Percentiles rank a stretch among this genome's conserved stretches.
Conservation (phyloP, 352 stramenopile genomes). For the Globisporangium radiosum region DNA sequence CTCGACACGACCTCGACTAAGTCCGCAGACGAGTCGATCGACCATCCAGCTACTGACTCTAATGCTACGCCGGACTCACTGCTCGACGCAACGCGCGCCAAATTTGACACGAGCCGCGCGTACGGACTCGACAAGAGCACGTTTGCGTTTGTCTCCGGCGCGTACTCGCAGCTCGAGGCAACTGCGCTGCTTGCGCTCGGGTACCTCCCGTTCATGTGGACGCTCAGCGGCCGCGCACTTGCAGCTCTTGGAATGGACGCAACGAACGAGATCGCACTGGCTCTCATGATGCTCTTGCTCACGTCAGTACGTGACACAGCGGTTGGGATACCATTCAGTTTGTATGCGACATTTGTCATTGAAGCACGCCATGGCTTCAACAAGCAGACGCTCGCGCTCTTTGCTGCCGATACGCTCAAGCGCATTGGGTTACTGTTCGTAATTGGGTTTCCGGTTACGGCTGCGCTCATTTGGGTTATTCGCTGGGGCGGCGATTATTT, state of each 20-base stretch:
- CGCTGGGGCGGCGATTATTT: constrained; percentile 67
- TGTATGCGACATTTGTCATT: constrained; percentile 96
- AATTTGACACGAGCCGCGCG: constrained; percentile 90
- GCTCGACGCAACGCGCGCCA: constrained; percentile 79
- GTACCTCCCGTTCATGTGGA: constrained; percentile 93
- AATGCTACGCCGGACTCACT: constrained; percentile 34
- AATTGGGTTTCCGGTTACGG: constrained; percentile 65
- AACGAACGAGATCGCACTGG: constrained; percentile 82
- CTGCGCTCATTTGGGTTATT: constrained; percentile 63
- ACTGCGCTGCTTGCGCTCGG: constrained; percentile 87
- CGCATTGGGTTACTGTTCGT: constrained; percentile 79
- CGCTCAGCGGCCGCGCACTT: constrained; percentile 61
- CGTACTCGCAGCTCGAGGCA: constrained; percentile 82
- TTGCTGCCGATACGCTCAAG: constrained; percentile 95
- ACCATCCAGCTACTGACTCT: constrained; percentile 8
- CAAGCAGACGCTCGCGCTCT: constrained; percentile 93
- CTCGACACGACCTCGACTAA: constrained; percentile 30
- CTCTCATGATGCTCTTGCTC: constrained; percentile 62
- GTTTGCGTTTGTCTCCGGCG: constrained; percentile 89
- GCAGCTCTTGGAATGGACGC: constrained; percentile 42
- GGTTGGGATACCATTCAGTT: constrained; percentile 52
- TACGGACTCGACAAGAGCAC: constrained; percentile 96
- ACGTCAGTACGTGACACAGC: constrained; percentile 58
- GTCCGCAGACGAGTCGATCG: constrained; percentile 17
- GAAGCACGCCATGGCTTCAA: constrained; percentile 98